These are phyloP conservation scores for Stagonosporopsis vannaccii DNA, from an alignment of 2,329 filamentous ascomycete species.

Conservation along the genomic window DNA sequence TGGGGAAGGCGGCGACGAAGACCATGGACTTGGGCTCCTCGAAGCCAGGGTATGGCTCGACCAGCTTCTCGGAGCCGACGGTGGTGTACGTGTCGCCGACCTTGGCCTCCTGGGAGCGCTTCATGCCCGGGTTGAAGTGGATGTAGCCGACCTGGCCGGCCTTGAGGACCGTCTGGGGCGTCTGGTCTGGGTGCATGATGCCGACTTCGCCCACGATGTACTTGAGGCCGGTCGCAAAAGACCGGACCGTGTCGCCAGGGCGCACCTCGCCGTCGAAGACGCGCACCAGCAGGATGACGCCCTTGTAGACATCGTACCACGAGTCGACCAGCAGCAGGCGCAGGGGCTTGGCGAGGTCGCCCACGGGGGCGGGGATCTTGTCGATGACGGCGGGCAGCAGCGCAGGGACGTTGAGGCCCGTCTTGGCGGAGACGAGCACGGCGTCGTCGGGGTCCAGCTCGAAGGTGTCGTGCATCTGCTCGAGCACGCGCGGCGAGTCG, in stretches of 20 bases:
- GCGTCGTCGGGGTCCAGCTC: constrained; percentile 82
- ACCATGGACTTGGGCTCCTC: constrained; percentile 99
- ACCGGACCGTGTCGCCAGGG: constrained; percentile 85
- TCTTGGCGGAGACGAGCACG: constrained; percentile 88
- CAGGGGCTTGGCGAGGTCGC: constrained; percentile 75
- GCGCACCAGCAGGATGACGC: constrained; percentile 88
- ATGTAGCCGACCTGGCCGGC: constrained; percentile 97
- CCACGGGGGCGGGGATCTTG: constrained; percentile 79
- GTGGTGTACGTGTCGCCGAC: constrained; percentile 94
- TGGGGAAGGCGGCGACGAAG: constrained; percentile 95
- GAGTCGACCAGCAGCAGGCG: constrained; percentile 92
- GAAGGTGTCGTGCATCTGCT: constrained; percentile 85
- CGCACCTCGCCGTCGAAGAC: constrained; percentile 87
- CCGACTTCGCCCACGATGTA: constrained; percentile 97
- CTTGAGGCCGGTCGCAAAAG: constrained; percentile 84
- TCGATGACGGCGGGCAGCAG: constrained; percentile 87
- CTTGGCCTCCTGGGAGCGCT: constrained; percentile 92
- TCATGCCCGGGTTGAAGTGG: constrained; percentile 98
- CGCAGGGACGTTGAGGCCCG: constrained; percentile 83
- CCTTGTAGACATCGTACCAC: constrained; percentile 97
- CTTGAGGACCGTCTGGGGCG: constrained; percentile 77
- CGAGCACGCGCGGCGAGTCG: constrained; percentile 83
- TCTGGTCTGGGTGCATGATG: constrained; percentile 91
- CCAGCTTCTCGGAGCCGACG: constrained; percentile 75
- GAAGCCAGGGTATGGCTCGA: constrained; percentile 87